Evolutionary conservation across 83 land plant species (phyloP).

Genomic region (Picea abies): DNA sequence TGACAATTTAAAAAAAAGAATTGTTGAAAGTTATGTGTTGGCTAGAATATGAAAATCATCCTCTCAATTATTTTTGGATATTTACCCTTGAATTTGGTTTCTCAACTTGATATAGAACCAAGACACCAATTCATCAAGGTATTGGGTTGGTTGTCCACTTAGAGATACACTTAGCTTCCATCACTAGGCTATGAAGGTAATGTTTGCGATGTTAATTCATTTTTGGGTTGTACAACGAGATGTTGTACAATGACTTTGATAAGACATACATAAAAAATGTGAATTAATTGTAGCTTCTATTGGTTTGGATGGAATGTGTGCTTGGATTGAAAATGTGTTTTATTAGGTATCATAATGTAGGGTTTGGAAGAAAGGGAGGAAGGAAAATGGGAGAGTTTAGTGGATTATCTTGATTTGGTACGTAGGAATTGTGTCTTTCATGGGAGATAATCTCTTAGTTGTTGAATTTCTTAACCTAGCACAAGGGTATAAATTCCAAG

Average conservation of each 20-base stretch:
- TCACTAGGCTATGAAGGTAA: background rate
- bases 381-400: background rate
- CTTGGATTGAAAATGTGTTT: background rate
- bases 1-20: too few relatives aligned
- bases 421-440: background rate
- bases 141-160: constrained; percentile 11
- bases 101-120: constrained; percentile 14
- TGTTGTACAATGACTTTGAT: background rate
- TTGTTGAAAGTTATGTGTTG: too few relatives aligned
- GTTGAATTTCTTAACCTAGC: too few relatives aligned
- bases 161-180: constrained; percentile 15
- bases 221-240: background rate
- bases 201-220: background rate
- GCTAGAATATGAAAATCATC: background rate
- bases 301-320: background rate
- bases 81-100: constrained; percentile 17
- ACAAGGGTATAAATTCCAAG: too few relatives aligned
- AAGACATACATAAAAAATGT: background rate
- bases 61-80: constrained; percentile 14
- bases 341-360: background rate
- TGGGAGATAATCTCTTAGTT: constrained; percentile 14
- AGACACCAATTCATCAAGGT: constrained; percentile 14
- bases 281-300: background rate
- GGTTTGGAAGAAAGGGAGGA: background rate
- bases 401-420: constrained; percentile 2